phyloP scores from a whole-genome alignment of 164 flowering plant species.

The Buxus sempervirens region DNA sequence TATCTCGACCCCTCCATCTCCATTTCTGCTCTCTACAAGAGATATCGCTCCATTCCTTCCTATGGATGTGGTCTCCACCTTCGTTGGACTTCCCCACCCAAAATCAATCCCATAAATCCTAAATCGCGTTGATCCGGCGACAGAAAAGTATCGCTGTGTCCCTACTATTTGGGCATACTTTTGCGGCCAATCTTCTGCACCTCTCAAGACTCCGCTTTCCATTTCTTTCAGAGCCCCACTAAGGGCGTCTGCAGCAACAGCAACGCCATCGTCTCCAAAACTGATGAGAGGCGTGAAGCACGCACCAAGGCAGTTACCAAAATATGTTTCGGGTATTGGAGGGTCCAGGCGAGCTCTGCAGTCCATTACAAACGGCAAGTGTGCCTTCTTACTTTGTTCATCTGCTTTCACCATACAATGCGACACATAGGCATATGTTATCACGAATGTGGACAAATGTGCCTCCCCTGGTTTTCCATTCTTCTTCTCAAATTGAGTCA shows the following conservation, averaged over 20 bases:
- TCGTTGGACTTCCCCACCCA: slow-evolving; percentile 44
- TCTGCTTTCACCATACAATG: slow-evolving; percentile 18
- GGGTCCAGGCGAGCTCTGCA: slow-evolving; percentile 20
- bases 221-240: slow-evolving; percentile 3
- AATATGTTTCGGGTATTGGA: slow-evolving; percentile 20
- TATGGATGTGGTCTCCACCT: slow-evolving; percentile 29
- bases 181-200: slow-evolving; percentile 10
- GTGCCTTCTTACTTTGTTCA: neutral
- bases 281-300: neutral
- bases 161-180: neutral
- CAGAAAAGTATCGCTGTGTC: neutral
- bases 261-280: slow-evolving; percentile 20
- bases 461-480: neutral
- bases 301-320: slow-evolving; percentile 37
- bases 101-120: slow-evolving; percentile 37
- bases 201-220: neutral
- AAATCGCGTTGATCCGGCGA: slow-evolving; percentile 44
- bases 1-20: slow-evolving; percentile 36
- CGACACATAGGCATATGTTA: slow-evolving; percentile 14
- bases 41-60: slow-evolving; percentile 24
- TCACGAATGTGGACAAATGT: slow-evolving; percentile 22
- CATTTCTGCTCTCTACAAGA: slow-evolving; percentile 32
- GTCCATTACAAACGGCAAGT: slow-evolving; percentile 13
- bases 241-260: slow-evolving; percentile 6
- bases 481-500: neutral